Evolutionary conservation across 2,329 filamentous ascomycete species (phyloP).

Genomic region (Immersiporthe knoxdaviesiana): DNA sequence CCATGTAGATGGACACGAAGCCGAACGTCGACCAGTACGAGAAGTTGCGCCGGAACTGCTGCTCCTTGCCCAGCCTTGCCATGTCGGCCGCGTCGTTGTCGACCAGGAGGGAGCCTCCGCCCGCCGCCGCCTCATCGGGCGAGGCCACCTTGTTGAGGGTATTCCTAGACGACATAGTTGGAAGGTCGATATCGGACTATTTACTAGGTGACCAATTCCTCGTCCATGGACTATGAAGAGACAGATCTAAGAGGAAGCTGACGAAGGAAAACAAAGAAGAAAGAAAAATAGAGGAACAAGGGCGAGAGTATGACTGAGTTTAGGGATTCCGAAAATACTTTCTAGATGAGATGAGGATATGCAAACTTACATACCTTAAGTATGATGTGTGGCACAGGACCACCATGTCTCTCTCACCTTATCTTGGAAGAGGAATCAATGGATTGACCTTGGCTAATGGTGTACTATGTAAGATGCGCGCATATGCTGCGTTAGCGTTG

Average conservation of each 20-base stretch:
- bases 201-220: not conserved
- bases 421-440: not conserved
- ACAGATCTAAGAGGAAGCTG: not conserved
- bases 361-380: not conserved
- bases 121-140: constrained; percentile 8
- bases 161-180: constrained; percentile 5
- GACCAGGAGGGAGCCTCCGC: not conserved
- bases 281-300: not conserved
- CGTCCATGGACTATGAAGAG: not conserved
- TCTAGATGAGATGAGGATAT: not conserved
- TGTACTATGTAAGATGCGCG: not conserved
- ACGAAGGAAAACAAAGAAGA: too few relatives aligned
- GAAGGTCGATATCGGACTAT: not conserved
- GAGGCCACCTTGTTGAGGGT: constrained; percentile 6
- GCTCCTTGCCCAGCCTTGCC: constrained; percentile 26
- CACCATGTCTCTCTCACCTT: not conserved
- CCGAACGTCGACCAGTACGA: constrained; percentile 31
- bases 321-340: not conserved
- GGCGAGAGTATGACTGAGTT: not conserved
- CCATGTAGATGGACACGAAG: constrained; percentile 36
- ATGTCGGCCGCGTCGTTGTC: constrained; percentile 25
- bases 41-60: constrained; percentile 33
- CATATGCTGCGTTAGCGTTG: constrained; percentile 1
- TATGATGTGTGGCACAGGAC: not conserved
- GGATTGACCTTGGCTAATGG: not conserved